Evolutionary conservation across 768 basidiomycete genomes (phyloP), one percentile per base, ranked within the genome.

Genomic region (Arthromyces matolae): DNA sequence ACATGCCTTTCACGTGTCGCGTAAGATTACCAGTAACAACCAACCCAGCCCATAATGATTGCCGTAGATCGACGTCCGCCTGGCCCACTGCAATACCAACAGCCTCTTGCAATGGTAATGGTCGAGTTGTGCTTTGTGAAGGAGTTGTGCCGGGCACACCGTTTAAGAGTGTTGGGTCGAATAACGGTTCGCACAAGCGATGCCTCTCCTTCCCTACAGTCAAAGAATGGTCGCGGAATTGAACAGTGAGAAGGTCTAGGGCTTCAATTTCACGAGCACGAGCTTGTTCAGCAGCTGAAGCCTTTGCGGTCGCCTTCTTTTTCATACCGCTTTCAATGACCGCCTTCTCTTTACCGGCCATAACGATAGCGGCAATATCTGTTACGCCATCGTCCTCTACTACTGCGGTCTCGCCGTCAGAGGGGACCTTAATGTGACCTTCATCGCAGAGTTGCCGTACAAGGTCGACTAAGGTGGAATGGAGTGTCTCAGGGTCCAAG

Each of bases 331-430:
- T 82, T 64, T 93, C 90, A 51, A 94, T 93, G 27, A 93, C 80
- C 0, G 90, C 88, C 55, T 85, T 83, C 66, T 93, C 93, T 60
- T 86, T 89, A n/a, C 93, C 93, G 7, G 90, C 89, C 25, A 92
- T 88, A 35, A 95, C 73, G 37, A 89, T 83, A 7, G 93, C 90
- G 5, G 93, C 93, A 49, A 94, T 91, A 62, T 95, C 89, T 14
- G 88, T 89, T 20, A 91, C 71, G 3, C 89, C 93, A 52, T 93
- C 92, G 47, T 92, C 90, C 51, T 90, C 90, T 13, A 70, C 71
- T 28, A 68, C 42, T 6, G 76, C 79, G 3, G 80, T 83, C 62
- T 88, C 86, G 29, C 87, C 87, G 44, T 82, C 80, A 16, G 86
- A 83, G 5, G 86, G 83, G 7, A 89, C 81, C 42, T 84, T 86